These are phyloP conservation scores for Solanum chmielewskii DNA, from an alignment of 257 asterid species.

Conservation along the genomic window DNA sequence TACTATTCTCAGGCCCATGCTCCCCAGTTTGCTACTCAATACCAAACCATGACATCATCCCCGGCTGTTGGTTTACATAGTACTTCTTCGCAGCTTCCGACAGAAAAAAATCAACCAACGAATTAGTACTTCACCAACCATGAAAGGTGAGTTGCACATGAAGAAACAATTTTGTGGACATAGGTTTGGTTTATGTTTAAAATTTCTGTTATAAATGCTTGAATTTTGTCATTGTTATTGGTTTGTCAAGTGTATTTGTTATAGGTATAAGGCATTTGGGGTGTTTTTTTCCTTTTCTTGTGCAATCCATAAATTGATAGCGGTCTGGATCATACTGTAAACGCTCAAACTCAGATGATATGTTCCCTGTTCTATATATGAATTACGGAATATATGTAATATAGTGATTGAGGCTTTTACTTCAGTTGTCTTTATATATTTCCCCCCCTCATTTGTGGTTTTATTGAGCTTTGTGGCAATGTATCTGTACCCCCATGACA, in stretches of 20 bases:
- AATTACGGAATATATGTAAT: neutral
- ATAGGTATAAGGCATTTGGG: constrained; percentile 3
- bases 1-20: constrained; percentile 60
- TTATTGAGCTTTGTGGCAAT: neutral
- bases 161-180: constrained; percentile 73
- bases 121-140: constrained; percentile 26
- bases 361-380: neutral
- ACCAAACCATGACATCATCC: constrained; percentile 51
- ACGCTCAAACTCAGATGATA: constrained; percentile 1
- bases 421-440: neutral
- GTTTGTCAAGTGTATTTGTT: constrained; percentile 56
- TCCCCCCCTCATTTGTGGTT: neutral
- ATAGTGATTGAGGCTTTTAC: neutral
- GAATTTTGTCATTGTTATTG: constrained; percentile 24
- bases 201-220: constrained; percentile 23
- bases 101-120: constrained; percentile 49
- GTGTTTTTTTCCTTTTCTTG: constrained; percentile 1
- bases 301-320: neutral
- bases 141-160: constrained; percentile 47
- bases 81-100: constrained; percentile 40
- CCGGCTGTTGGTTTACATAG: constrained; percentile 34
- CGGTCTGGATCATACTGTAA: constrained; percentile 2
- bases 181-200: constrained; percentile 30
- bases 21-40: constrained; percentile 65
- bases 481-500: neutral